A percentile compares a stretch with the other conserved stretches of the same genome.
Conservation (phyloP, 2,329 filamentous ascomycete genomes). For the Septoria petroselini region DNA sequence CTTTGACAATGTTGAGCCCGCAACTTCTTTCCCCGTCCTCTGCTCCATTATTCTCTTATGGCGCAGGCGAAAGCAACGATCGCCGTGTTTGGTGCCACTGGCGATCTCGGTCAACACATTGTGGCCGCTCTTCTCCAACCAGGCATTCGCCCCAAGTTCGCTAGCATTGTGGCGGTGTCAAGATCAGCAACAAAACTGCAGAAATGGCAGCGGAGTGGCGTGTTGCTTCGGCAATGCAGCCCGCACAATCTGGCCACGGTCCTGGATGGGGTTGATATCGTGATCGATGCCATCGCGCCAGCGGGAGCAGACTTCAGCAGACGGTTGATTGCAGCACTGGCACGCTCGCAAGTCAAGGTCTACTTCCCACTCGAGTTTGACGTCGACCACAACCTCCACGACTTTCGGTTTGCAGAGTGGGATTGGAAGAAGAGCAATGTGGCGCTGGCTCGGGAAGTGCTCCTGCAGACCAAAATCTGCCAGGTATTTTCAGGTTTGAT, state of each 20-base stretch:
- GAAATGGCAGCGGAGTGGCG: constrained; percentile 3
- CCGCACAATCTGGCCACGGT: neutral
- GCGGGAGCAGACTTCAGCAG: constrained; percentile 6
- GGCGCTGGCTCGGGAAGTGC: constrained; percentile 1
- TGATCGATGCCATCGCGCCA: constrained; percentile 10
- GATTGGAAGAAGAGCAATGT: constrained; percentile 9
- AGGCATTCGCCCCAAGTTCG: constrained; percentile 1
- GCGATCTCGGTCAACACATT: constrained; percentile 3
- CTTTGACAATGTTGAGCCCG: neutral
- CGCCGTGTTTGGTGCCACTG: constrained; percentile 14
- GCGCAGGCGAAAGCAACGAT: constrained; percentile 4
- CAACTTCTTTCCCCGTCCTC: neutral
- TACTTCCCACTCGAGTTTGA: constrained; percentile 15
- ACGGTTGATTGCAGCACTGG: constrained; percentile 10
- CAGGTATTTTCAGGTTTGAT: constrained; percentile 12
- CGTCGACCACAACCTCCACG: constrained; percentile 11
- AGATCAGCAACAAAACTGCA: constrained; percentile 4
- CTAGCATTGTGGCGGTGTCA: constrained; percentile 1
- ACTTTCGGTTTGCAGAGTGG: constrained; percentile 11
- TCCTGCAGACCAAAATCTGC: constrained; percentile 10
- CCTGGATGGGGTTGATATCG: constrained; percentile 6
- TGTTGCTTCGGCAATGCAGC: neutral
- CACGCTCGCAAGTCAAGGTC: neutral
- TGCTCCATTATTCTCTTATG: neutral
- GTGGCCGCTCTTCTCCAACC: constrained; percentile 7